Conservation (phyloP, 2,329 filamentous ascomycete genomes). For the Penicillium vulpinum region DNA sequence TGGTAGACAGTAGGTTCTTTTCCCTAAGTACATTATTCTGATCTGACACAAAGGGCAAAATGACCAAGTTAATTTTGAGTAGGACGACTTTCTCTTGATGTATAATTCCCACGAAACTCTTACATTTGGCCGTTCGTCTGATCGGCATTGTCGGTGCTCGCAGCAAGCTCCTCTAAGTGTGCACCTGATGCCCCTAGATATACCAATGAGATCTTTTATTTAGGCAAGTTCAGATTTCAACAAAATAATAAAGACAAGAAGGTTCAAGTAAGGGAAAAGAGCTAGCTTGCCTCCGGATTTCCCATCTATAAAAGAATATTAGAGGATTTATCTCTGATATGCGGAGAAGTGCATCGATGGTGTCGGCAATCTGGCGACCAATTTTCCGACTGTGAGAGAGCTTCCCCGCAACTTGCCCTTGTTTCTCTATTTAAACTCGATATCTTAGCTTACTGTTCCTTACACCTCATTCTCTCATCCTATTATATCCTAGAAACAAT, state of each 20-base stretch:
- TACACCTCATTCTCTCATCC: not conserved
- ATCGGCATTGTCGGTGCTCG: constrained; percentile 7
- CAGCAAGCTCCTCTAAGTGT: not conserved
- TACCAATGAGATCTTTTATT: not conserved
- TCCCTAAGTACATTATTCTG: no score
- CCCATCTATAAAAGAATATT: not conserved
- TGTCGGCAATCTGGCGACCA: constrained; percentile 15
- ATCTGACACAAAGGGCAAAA: constrained; percentile 23
- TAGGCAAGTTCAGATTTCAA: not conserved
- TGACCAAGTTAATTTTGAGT: constrained; percentile 22
- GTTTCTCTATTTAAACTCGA: not conserved
- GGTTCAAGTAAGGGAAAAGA: not conserved
- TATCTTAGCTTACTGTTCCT: not conserved
- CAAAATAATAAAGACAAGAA: not conserved
- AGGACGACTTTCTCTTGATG: constrained; percentile 21
- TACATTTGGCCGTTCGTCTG: constrained; percentile 6
- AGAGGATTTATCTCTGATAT: constrained; percentile 4
- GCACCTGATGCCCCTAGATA: not conserved
- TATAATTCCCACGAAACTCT: constrained; percentile 8
- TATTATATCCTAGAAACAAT: constrained; percentile 9
- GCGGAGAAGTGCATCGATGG: constrained; percentile 13
- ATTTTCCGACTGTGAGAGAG: constrained; percentile 11
- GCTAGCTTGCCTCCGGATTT: not conserved
- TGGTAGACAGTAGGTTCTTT: no score
- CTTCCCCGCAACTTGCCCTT: not conserved